phyloP scores from a whole-genome alignment of 1,139 yeast genomes.

The Scheffersomyces cryptocercus region DNA sequence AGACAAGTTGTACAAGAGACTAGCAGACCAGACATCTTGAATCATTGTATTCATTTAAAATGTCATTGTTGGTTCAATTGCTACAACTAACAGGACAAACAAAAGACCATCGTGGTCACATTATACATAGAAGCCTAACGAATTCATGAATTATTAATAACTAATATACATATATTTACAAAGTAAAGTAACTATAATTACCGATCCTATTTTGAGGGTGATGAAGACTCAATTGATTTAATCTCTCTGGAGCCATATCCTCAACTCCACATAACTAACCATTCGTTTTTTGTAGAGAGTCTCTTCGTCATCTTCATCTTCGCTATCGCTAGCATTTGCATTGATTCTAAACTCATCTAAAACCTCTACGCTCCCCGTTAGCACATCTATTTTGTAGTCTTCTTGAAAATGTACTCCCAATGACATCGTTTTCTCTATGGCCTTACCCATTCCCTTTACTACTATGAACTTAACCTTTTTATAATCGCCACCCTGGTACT shows the following conservation, averaged over 20 bases:
- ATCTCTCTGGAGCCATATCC: slow-evolving; percentile 42
- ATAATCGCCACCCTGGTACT: slow-evolving; percentile 40
- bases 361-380: slow-evolving; percentile 61
- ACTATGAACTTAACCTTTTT: slow-evolving; percentile 45
- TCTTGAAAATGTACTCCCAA: slow-evolving; percentile 54
- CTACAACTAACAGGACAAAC: no score
- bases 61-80: no score
- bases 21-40: no score
- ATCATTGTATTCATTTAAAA: no score
- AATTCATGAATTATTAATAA: no score
- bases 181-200: no score
- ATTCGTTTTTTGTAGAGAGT: slow-evolving; percentile 48
- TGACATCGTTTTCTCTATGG: slow-evolving; percentile 55
- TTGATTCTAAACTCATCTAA: slow-evolving; percentile 55
- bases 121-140: no score
- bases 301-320: slow-evolving; percentile 35
- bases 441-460: slow-evolving; percentile 69
- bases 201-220: no score
- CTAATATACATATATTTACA: no score
- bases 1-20: slow-evolving; percentile 20
- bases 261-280: slow-evolving; percentile 60
- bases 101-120: no score
- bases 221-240: neutral
- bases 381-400: slow-evolving; percentile 50
- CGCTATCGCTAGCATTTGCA: slow-evolving; percentile 14